A percentile compares a stretch with the other conserved stretches of the same genome.
These are phyloP conservation scores for Sequoiadendron giganteum DNA, from an alignment of 75 land plant species.

Conservation along the genomic window DNA sequence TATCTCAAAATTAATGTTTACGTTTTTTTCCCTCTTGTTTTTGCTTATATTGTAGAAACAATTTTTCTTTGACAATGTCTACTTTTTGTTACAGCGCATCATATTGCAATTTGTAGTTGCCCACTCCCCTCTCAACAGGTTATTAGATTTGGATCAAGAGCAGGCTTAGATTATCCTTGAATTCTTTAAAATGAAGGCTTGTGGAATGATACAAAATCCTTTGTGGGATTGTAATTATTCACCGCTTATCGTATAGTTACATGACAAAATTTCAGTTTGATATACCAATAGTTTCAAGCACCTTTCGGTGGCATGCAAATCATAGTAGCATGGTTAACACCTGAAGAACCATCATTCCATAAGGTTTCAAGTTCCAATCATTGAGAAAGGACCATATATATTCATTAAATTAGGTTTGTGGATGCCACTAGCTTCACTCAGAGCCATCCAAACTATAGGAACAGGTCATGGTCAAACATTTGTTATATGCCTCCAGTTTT, in stretches of 20 bases:
- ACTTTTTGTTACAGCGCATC: not conserved
- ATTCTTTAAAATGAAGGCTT: not conserved
- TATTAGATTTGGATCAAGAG: not conserved
- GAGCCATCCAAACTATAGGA: not conserved
- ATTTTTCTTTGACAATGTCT: not conserved
- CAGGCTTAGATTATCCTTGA: not conserved
- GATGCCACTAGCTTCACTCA: not conserved
- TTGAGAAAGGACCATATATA: not conserved
- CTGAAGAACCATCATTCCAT: not conserved
- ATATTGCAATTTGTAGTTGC: not conserved
- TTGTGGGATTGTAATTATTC: not conserved
- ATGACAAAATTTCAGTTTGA: not conserved
- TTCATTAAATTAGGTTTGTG: not conserved
- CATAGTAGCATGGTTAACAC: not conserved
- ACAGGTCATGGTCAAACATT: not conserved
- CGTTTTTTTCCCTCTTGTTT: not conserved
- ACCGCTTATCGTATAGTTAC: not conserved
- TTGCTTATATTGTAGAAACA: not conserved
- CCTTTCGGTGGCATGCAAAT: not conserved
- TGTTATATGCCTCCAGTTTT: not conserved
- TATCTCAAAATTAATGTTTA: not conserved
- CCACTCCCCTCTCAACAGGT: not conserved
- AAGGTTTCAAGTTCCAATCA: no score
- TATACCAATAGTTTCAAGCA: not conserved
- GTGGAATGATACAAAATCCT: not conserved